These are phyloP conservation scores for Suillus variegatus DNA, from an alignment of 768 basidiomycete species.

Conservation along the genomic window DNA sequence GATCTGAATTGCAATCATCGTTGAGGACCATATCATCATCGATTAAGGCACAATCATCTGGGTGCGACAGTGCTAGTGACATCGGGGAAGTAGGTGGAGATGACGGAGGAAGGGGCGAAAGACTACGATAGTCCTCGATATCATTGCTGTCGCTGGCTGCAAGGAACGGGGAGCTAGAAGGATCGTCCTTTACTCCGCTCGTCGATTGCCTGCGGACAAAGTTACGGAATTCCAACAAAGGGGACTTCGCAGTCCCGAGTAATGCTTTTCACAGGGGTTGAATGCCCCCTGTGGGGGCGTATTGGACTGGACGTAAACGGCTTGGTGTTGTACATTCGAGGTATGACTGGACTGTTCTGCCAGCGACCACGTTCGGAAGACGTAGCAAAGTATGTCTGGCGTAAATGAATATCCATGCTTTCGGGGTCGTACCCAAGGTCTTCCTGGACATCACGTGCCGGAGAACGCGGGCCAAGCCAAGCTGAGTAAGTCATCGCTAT, in stretches of 20 bases:
- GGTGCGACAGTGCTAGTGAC: constrained; percentile 37
- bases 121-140: constrained; percentile 18
- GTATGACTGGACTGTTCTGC: constrained; percentile 50
- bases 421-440: constrained; percentile 33
- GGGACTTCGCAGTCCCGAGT: not conserved
- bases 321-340: constrained; percentile 17
- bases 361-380: constrained; percentile 63
- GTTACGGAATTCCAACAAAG: constrained; percentile 12
- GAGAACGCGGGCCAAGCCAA: not conserved
- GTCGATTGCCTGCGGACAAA: constrained; percentile 7
- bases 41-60: constrained; percentile 17
- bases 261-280: constrained; percentile 22
- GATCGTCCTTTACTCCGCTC: constrained; percentile 5
- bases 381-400: constrained; percentile 53
- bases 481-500: not conserved
- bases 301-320: constrained; percentile 20
- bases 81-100: constrained; percentile 48
- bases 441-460: constrained; percentile 5
- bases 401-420: constrained; percentile 35
- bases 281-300: constrained; percentile 21
- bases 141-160: constrained; percentile 18
- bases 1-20: constrained; percentile 13
- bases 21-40: constrained; percentile 15
- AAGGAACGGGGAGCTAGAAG: constrained; percentile 1
- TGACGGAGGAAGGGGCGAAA: constrained; percentile 38